Evolutionary conservation across 805 yeast species (phyloP).

Genomic region (Candida fluviatilis): DNA sequence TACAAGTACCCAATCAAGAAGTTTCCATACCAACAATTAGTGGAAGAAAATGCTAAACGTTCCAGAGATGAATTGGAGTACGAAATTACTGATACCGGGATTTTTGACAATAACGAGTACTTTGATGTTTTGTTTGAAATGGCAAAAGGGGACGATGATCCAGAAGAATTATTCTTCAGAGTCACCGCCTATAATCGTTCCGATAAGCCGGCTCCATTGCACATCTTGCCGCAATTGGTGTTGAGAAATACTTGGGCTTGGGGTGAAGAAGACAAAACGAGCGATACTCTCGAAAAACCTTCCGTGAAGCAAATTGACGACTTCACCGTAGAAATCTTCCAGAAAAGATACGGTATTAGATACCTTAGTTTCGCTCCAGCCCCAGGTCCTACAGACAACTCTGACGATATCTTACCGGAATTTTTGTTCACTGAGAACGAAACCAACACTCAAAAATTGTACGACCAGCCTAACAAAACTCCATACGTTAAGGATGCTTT

Average conservation of each 20-base stretch:
- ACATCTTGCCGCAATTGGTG: slow-evolving; percentile 77
- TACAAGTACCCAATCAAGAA: slow-evolving; percentile 89
- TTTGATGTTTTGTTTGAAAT: slow-evolving; percentile 86
- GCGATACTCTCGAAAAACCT: slow-evolving; percentile 42
- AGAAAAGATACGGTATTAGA: slow-evolving; percentile 67
- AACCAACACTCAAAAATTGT: slow-evolving; percentile 69
- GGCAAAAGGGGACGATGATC: slow-evolving; percentile 80
- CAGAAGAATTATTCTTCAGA: slow-evolving; percentile 77
- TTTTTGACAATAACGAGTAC: slow-evolving; percentile 68
- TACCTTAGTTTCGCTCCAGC: slow-evolving; percentile 73
- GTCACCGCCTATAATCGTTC: slow-evolving; percentile 86
- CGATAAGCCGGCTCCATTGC: slow-evolving; percentile 80
- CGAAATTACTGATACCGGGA: slow-evolving; percentile 79
- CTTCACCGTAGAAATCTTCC: slow-evolving; percentile 55
- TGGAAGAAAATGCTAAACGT: slow-evolving; percentile 62
- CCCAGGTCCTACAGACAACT: slow-evolving; percentile 60
- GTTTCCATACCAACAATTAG: slow-evolving; percentile 77
- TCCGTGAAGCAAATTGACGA: slow-evolving; percentile 34
- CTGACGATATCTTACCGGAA: slow-evolving; percentile 69
- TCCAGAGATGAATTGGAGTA: slow-evolving; percentile 68
- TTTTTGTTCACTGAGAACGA: slow-evolving; percentile 87
- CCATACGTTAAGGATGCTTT: slow-evolving; percentile 82
- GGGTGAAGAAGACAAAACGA: slow-evolving; percentile 52
- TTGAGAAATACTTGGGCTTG: slow-evolving; percentile 94
- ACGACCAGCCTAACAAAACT: slow-evolving; percentile 53